phyloP scores from a whole-genome alignment of 2,329 filamentous ascomycete genomes.

The Colletotrichum sp. region DNA sequence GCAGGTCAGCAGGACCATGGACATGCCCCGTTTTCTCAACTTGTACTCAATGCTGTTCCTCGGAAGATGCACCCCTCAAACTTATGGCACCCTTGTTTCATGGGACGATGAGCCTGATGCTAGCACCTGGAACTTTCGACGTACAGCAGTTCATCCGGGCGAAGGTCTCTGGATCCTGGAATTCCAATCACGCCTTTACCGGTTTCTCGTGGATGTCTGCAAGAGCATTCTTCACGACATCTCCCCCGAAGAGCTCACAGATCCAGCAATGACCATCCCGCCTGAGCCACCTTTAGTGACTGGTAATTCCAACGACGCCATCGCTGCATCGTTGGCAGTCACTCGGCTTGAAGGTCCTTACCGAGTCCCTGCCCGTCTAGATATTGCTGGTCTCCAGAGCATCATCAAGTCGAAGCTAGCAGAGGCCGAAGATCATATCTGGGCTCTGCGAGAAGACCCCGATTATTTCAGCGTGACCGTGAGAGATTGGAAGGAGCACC shows the following conservation, averaged over 20 bases:
- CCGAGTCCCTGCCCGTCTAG: conserved; percentile 47
- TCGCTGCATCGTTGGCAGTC: conserved; percentile 41
- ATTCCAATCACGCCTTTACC: conserved; percentile 50
- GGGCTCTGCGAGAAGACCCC: conserved; percentile 63
- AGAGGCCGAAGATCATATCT: conserved; percentile 58
- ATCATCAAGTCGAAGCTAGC: conserved; percentile 46
- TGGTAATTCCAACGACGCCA: conserved; percentile 29
- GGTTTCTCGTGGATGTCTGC: conserved; percentile 55
- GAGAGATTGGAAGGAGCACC: conserved; percentile 50
- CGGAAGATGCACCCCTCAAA: conserved; percentile 25
- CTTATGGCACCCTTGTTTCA: conserved; percentile 40
- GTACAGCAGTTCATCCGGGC: conserved; percentile 37
- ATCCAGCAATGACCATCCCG: conserved; percentile 34
- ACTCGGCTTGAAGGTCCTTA: conserved; percentile 59
- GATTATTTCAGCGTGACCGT: conserved; percentile 56
- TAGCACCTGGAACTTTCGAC: conserved; percentile 33
- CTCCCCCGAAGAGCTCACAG: conserved; percentile 29
- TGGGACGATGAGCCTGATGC: conserved; percentile 41
- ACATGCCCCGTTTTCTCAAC: conserved; percentile 30
- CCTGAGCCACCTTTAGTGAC: conserved; percentile 40
- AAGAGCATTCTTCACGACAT: conserved; percentile 58
- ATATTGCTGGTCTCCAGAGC: conserved; percentile 48
- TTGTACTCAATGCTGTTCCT: conserved; percentile 38
- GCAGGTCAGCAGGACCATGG: conserved; percentile 25
- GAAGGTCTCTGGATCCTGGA: conserved; percentile 57